These are phyloP conservation scores for Paecilomyces sp. DNA, from an alignment of 2,329 filamentous ascomycete species.

Conservation along the genomic window DNA sequence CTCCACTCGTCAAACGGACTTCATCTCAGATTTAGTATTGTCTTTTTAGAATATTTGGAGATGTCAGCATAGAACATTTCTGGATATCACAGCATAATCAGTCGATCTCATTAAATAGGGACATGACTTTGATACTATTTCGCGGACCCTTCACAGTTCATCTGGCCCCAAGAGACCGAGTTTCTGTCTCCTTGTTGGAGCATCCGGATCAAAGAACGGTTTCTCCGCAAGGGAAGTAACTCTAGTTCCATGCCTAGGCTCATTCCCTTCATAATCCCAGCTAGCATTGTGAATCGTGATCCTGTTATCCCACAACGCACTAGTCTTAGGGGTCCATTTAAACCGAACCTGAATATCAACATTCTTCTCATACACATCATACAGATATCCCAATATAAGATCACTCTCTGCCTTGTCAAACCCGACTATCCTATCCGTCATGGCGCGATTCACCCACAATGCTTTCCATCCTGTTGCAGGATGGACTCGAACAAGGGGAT, in stretches of 20 bases:
- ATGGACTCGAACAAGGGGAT: constrained; percentile 63
- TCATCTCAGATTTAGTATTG: not conserved
- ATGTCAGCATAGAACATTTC: not conserved
- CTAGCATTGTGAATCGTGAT: constrained; percentile 69
- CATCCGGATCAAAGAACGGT: constrained; percentile 58
- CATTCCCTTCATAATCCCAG: constrained; percentile 63
- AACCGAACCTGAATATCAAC: constrained; percentile 67
- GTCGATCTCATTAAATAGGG: not conserved
- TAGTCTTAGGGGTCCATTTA: constrained; percentile 61
- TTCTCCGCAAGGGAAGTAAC: constrained; percentile 66
- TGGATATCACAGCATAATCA: not conserved
- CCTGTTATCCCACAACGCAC: constrained; percentile 66
- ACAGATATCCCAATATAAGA: constrained; percentile 59
- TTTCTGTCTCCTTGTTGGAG: constrained; percentile 60
- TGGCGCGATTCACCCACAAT: constrained; percentile 63
- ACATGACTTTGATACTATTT: not conserved
- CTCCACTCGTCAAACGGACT: not conserved
- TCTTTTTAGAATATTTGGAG: not conserved
- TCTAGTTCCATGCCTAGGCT: constrained; percentile 64
- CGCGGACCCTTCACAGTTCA: constrained; percentile 29
- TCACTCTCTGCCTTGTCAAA: constrained; percentile 64
- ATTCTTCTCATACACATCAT: constrained; percentile 61
- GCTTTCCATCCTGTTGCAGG: constrained; percentile 69
- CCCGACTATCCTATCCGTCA: constrained; percentile 63
- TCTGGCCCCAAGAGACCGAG: constrained; percentile 56